These are phyloP conservation scores for Xylaria sp. DNA, from an alignment of 2,329 filamentous ascomycete genomes.

Conservation along the genomic window DNA sequence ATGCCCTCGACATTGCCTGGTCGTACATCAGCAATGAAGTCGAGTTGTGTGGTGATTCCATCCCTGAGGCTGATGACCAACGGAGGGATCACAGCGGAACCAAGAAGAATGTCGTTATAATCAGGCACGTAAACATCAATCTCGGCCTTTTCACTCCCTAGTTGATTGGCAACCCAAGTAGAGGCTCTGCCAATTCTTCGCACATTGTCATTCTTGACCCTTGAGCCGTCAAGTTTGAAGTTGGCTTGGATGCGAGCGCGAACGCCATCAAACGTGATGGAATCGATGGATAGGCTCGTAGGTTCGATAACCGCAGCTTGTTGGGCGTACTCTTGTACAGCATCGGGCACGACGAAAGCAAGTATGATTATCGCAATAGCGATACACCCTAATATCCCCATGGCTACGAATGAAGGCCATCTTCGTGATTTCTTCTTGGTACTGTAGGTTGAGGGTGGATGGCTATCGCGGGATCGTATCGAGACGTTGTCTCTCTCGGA, in stretches of 20 bases:
- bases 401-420: constrained; percentile 81
- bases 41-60: constrained; percentile 75
- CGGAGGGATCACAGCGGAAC: constrained; percentile 76
- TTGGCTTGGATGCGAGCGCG: constrained; percentile 80
- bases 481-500: constrained; percentile 41
- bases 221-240: constrained; percentile 78
- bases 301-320: constrained; percentile 82
- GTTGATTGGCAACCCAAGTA: constrained; percentile 78
- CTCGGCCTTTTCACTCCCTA: constrained; percentile 74
- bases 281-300: constrained; percentile 82
- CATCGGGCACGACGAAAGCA: constrained; percentile 80
- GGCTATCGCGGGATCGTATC: constrained; percentile 38
- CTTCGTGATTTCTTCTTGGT: constrained; percentile 52
- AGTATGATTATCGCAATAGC: constrained; percentile 74
- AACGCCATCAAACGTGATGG: constrained; percentile 79
- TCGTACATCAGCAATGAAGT: constrained; percentile 77
- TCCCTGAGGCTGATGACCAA: constrained; percentile 79
- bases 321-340: constrained; percentile 84
- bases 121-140: constrained; percentile 83
- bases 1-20: constrained; percentile 80
- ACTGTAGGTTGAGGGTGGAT: constrained; percentile 33
- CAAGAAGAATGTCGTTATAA: constrained; percentile 77
- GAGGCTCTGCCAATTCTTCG: constrained; percentile 77
- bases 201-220: constrained; percentile 72
- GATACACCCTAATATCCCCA: constrained; percentile 66